Percentiles rank a stretch among this genome's conserved stretches.
phyloP scores from a whole-genome alignment of 2,329 filamentous ascomycete genomes.

The Stemphylium lycopersici region DNA sequence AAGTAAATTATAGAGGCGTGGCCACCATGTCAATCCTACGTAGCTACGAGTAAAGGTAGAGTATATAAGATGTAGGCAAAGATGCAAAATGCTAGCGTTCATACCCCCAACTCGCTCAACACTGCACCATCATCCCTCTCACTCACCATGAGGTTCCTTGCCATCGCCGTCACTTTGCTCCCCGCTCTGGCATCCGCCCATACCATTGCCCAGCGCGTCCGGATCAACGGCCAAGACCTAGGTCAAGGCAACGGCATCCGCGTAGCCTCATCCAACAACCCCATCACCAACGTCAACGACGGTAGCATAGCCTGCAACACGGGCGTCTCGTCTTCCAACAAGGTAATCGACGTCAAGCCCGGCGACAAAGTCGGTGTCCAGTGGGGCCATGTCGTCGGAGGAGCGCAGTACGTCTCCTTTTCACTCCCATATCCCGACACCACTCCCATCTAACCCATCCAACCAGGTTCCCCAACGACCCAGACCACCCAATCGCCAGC shows the following conservation, averaged over 20 bases:
- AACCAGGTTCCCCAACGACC: conserved; percentile 44
- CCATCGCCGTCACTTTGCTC: conserved; percentile 31
- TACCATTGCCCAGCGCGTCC: conserved; percentile 55
- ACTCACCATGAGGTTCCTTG: conserved; percentile 38
- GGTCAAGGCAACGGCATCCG: conserved; percentile 59
- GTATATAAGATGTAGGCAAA: conserved; percentile 19
- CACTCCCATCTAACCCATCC: not conserved
- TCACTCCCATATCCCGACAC: not conserved
- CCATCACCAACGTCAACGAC: conserved; percentile 57
- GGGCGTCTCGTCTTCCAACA: conserved; percentile 42
- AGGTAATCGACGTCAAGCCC: conserved; percentile 57
- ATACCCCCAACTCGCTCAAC: not conserved
- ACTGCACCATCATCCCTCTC: not conserved
- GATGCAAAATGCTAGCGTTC: not conserved
- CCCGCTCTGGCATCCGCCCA: conserved; percentile 48
- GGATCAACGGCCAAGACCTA: conserved; percentile 50
- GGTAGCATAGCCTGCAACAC: conserved; percentile 57
- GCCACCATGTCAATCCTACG: not conserved
- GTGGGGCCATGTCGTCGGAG: conserved; percentile 63
- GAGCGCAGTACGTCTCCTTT: conserved; percentile 48
- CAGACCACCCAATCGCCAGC: conserved; percentile 57
- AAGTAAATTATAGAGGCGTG: conserved; percentile 9
- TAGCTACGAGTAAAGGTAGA: not conserved
- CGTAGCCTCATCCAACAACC: conserved; percentile 58
- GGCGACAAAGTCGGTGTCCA: conserved; percentile 60